Evolutionary conservation across 164 flowering plant species (phyloP).

Genomic region (Warburgia ugandensis): DNA sequence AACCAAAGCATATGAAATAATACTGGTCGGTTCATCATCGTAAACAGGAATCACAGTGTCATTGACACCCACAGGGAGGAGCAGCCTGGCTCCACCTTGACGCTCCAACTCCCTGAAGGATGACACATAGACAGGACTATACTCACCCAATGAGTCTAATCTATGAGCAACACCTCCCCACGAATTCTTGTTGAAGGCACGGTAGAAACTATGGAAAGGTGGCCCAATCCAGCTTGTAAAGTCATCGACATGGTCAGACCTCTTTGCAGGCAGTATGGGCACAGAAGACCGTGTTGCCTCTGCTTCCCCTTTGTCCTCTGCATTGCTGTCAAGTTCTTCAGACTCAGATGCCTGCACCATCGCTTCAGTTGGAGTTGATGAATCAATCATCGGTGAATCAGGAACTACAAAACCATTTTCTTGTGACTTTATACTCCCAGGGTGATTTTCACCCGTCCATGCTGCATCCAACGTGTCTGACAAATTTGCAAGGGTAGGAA

Average conservation of each 20-base stretch:
- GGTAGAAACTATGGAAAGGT: constrained; percentile 64
- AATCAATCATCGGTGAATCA: constrained; percentile 30
- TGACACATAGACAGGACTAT: constrained; percentile 64
- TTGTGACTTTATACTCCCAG: constrained; percentile 23
- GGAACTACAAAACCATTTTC: constrained; percentile 20
- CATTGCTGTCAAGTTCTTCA: constrained; percentile 19
- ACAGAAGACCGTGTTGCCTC: constrained; percentile 25
- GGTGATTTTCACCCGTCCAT: constrained; percentile 79
- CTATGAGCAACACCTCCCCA: constrained; percentile 34
- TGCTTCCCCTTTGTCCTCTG: constrained; percentile 29
- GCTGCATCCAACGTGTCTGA: constrained; percentile 92
- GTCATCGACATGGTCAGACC: constrained; percentile 45
- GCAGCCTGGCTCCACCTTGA: constrained; percentile 61
- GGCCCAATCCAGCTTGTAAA: constrained; percentile 53
- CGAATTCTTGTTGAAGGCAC: constrained; percentile 52
- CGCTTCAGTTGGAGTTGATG: constrained; percentile 16
- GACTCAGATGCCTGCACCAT: constrained; percentile 23
- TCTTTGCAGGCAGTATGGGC: constrained; percentile 27
- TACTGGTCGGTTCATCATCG: constrained; percentile 98
- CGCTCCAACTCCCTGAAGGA: constrained; percentile 56
- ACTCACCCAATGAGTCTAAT: constrained; percentile 46
- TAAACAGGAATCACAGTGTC: constrained; percentile 79
- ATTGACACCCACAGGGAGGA: constrained; percentile 68
- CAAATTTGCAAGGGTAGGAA: constrained; percentile 40
- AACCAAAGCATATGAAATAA: constrained; percentile 62